Percentiles rank a stretch among this genome's conserved stretches.
Conservation (phyloP, 2,329 filamentous ascomycete species). For the Cercospora nicotianae region DNA sequence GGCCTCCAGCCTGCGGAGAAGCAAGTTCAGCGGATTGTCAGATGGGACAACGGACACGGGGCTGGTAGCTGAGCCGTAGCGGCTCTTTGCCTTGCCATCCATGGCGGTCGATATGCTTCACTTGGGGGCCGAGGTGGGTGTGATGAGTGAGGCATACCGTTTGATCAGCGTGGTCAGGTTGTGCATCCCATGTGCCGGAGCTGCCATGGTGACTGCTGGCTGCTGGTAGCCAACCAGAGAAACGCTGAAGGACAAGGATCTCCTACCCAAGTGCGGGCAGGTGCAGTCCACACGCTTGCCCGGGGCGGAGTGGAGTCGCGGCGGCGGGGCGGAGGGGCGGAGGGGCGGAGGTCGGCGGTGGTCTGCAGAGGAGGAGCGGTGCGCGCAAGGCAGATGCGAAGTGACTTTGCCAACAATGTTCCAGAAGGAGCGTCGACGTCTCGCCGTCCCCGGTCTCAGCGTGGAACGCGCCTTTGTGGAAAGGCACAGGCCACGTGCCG, state of each 20-base stretch:
- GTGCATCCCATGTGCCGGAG: constrained; percentile 69
- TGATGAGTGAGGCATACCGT: constrained; percentile 58
- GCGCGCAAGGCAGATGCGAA: not conserved
- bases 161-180: constrained; percentile 98
- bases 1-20: constrained; percentile 78
- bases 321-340: not conserved
- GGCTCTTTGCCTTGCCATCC: constrained; percentile 18
- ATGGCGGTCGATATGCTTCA: constrained; percentile 7
- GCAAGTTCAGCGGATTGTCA: constrained; percentile 51
- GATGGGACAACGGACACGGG: constrained; percentile 22
- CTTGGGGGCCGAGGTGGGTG: not conserved
- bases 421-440: constrained; percentile 2
- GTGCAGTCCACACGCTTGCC: not conserved
- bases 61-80: constrained; percentile 20
- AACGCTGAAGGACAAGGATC: not conserved
- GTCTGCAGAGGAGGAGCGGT: not conserved
- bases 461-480: not conserved
- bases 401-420: constrained; percentile 1
- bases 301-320: not conserved
- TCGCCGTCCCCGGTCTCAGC: not conserved
- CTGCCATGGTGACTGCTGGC: constrained; percentile 14
- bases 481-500: constrained; percentile 5
- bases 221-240: constrained; percentile 4
- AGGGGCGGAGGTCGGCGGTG: not conserved
- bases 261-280: not conserved